Percentiles rank a stretch among this genome's conserved stretches.
These are phyloP conservation scores for Corynascus novoguineensis DNA, from an alignment of 495 filamentous ascomycete species.

Conservation along the genomic window DNA sequence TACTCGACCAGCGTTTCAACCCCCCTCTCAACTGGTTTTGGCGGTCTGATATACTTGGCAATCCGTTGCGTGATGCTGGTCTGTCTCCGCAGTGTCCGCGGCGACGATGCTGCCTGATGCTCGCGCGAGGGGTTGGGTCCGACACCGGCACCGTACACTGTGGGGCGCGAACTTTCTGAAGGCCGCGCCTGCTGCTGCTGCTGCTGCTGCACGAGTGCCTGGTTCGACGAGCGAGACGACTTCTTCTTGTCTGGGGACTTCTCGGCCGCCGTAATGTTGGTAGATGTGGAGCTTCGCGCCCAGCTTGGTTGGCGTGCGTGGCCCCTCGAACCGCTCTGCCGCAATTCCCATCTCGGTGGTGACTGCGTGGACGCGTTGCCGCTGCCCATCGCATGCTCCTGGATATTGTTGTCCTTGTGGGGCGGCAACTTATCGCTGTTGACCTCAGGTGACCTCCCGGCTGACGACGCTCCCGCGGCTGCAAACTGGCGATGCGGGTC, in stretches of 20 bases:
- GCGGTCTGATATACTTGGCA: slow-evolving; percentile 28
- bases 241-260: neutral
- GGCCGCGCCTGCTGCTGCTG: neutral
- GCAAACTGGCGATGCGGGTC: slow-evolving; percentile 24
- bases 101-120: slow-evolving; percentile 4
- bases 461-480: neutral
- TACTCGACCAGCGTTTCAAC: slow-evolving; percentile 11
- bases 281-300: slow-evolving; percentile 12
- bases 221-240: neutral
- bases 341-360: neutral
- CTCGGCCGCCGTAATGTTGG: neutral
- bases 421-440: neutral
- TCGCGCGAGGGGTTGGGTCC: neutral
- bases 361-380: slow-evolving; percentile 5
- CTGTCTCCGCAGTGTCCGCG: slow-evolving; percentile 21
- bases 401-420: slow-evolving; percentile 8
- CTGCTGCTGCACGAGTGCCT: neutral
- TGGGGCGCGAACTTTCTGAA: neutral
- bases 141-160: slow-evolving; percentile 5
- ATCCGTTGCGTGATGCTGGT: slow-evolving; percentile 26
- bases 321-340: neutral
- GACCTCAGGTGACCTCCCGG: neutral
- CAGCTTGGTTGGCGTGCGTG: slow-evolving; percentile 17
- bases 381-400: neutral
- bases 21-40: neutral